phyloP scores from a whole-genome alignment of 768 basidiomycete genomes.

The Hortiboletus campestris region DNA sequence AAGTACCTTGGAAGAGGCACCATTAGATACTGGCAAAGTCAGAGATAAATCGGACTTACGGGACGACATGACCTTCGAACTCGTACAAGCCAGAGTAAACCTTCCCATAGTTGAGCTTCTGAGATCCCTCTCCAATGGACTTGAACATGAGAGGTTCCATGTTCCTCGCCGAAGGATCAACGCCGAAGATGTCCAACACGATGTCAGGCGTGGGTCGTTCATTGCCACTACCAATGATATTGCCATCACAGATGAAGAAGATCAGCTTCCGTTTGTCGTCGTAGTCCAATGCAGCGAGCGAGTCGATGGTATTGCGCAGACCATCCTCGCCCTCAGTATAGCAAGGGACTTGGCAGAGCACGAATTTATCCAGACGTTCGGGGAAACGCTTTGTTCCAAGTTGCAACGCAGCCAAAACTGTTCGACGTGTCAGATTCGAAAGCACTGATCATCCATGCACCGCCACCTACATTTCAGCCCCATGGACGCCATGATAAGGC shows the following conservation, averaged over 20 bases:
- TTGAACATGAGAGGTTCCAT: conserved; percentile 67
- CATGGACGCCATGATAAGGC: conserved; percentile 57
- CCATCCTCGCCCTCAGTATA: conserved; percentile 74
- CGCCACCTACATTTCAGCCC: conserved; percentile 52
- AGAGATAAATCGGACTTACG: conserved; percentile 36
- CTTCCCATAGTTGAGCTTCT: conserved; percentile 69
- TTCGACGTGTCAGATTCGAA: conserved; percentile 8
- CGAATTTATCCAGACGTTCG: conserved; percentile 67
- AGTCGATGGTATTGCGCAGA: conserved; percentile 65
- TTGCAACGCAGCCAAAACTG: conserved; percentile 66
- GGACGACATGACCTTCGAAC: conserved; percentile 68
- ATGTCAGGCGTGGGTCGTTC: conserved; percentile 65
- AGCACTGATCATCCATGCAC: background rate
- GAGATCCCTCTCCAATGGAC: conserved; percentile 64
- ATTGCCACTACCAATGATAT: conserved; percentile 69
- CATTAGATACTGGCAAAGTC: background rate
- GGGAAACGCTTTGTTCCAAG: conserved; percentile 58
- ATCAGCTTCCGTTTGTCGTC: conserved; percentile 71
- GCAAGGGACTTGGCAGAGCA: conserved; percentile 67
- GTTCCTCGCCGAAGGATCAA: conserved; percentile 60
- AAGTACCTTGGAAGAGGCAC: conserved; percentile 42
- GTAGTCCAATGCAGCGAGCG: conserved; percentile 60
- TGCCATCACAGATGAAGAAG: conserved; percentile 67
- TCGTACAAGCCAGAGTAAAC: conserved; percentile 71
- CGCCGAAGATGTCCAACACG: conserved; percentile 64